These are phyloP conservation scores for Pyrenochaeta sp. DNA, from an alignment of 2,329 filamentous ascomycete species.

Conservation along the genomic window DNA sequence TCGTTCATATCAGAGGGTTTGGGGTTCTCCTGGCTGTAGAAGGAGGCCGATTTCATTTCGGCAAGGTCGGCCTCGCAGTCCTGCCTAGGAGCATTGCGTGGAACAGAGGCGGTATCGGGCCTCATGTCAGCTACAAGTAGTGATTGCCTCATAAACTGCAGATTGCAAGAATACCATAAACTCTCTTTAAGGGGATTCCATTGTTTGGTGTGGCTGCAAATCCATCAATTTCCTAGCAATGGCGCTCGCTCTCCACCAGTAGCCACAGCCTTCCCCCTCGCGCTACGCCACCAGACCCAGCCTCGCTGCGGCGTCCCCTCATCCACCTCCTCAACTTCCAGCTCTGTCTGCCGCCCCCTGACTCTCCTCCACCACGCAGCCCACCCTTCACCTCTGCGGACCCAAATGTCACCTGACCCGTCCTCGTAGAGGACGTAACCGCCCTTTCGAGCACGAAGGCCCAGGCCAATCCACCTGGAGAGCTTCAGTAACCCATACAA, in stretches of 20 bases:
- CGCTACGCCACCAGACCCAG: slow-evolving; percentile 28
- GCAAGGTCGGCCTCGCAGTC: too few relatives aligned
- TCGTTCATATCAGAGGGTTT: too few relatives aligned
- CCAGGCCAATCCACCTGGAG: slow-evolving; percentile 17
- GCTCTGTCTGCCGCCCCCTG: slow-evolving; percentile 27
- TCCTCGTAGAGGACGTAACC: slow-evolving; percentile 40
- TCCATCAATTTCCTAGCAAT: slow-evolving; percentile 18
- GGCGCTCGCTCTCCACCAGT: slow-evolving; percentile 26
- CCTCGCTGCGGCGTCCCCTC: slow-evolving; percentile 32
- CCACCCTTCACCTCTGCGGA: slow-evolving; percentile 37
- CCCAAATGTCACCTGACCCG: slow-evolving; percentile 39
- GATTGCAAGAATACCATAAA: too few relatives aligned
- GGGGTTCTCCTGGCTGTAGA: too few relatives aligned
- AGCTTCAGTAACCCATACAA: slow-evolving; percentile 39
- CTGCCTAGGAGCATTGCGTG: too few relatives aligned
- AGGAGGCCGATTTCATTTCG: too few relatives aligned
- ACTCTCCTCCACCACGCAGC: slow-evolving; percentile 36
- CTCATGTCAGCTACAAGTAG: too few relatives aligned
- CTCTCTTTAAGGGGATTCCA: too few relatives aligned
- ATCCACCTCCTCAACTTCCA: slow-evolving; percentile 36
- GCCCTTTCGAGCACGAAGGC: slow-evolving; percentile 25
- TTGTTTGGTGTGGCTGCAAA: background rate
- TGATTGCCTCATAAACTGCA: too few relatives aligned
- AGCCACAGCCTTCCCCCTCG: slow-evolving; percentile 5
- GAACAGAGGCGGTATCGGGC: too few relatives aligned